Base-by-base conservation (phyloP, 352 stramenopile species). In the Phytophthora ramorum region DNA sequence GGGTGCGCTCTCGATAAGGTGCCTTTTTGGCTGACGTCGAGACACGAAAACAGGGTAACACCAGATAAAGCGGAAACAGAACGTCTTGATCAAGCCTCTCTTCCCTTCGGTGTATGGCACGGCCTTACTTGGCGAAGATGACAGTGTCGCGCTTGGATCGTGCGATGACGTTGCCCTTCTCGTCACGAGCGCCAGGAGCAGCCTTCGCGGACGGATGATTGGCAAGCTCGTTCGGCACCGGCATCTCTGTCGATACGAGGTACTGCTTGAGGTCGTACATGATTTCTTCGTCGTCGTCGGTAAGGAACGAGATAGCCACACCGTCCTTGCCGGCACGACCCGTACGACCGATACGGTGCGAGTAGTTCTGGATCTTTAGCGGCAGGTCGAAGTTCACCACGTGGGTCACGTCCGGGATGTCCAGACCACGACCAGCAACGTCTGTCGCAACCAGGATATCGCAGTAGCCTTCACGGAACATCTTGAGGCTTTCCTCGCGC, bases 351-450 rank as follows among this genome's bases (percentile, higher is more conserved):
- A 99, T 99, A 58, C 98, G 90, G 85, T 99, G 97, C 71, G 87
- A 98, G 80, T 99, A 99, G 62, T 92, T 97, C 67, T 99, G 95
- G 75, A 99, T 99, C 69, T 98, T 98, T 13, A 80, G 94, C 12
- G 98, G 97, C 66, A 99, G 76, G 66, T 99, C 97, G 75, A 97
- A 99, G 79, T 99, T 99, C 69, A 99, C 95, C 2, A 99, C 96
- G 75, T 99, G 95, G 5, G 95, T 96, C 19, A 99, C 97, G 73
- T 99, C 94, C 6, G 96, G 94, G 65, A 99, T 99, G 79, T 99
- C 98, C 6, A 99, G 80, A 65, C 98, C 98, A 67, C 98, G 87
- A 40, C 95, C 95, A 45, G 95, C 94, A 14, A 98, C 95, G 65
- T 98, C 95, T 0, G 96, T 98, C 0, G 96, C 94, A 16, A 98